A percentile compares a stretch with the other conserved stretches of the same genome.
phyloP scores from a whole-genome alignment of 768 basidiomycete species.

The Leccinum imitatum region DNA sequence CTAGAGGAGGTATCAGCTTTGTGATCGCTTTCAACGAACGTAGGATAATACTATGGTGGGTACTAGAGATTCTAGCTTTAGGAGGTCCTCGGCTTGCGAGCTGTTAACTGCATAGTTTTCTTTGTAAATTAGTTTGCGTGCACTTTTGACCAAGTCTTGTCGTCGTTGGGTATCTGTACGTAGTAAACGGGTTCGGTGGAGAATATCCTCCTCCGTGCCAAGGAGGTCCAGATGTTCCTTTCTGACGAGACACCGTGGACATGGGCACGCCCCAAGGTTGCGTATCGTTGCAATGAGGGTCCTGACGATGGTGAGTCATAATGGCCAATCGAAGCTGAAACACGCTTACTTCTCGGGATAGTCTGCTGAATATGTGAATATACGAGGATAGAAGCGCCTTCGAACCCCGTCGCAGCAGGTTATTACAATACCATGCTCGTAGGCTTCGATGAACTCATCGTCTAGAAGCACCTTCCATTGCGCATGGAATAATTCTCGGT shows the following conservation, averaged over 20 bases:
- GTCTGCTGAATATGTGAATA: background rate
- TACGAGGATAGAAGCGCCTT: background rate
- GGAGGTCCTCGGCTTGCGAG: background rate
- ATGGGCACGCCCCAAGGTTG: background rate
- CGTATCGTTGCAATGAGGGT: background rate
- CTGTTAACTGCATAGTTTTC: background rate
- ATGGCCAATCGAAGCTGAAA: background rate
- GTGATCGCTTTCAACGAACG: background rate
- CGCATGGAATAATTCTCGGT: background rate
- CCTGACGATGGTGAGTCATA: background rate
- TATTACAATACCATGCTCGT: background rate
- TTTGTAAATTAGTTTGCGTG: background rate
- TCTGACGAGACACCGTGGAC: background rate
- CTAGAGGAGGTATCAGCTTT: background rate
- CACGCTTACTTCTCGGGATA: background rate
- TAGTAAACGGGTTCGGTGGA: background rate
- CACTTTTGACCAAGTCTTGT: background rate
- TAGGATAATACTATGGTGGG: background rate
- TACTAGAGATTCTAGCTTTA: background rate
- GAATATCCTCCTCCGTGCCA: background rate
- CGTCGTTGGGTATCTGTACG: background rate
- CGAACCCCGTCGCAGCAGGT: background rate
- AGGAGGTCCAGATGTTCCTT: background rate
- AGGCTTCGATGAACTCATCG: background rate
- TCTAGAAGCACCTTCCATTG: background rate